Percentiles rank a stretch among this genome's conserved stretches.
Conservation (phyloP, 305 asterid species). For the Fraxinus greggii region DNA sequence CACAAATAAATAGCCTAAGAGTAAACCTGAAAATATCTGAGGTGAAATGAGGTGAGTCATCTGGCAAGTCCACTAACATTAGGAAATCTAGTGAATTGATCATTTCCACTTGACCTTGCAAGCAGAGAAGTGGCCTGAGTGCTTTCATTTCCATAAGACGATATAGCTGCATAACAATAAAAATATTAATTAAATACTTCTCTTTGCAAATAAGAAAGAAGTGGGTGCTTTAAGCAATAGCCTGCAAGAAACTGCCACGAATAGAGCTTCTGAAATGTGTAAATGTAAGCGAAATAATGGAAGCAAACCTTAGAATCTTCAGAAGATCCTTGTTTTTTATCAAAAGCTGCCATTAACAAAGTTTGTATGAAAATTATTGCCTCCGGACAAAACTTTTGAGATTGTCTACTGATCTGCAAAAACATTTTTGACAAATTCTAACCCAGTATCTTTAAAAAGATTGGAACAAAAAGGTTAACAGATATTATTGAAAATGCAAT, state of each 20-base stretch:
- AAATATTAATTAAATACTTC: conserved; percentile 13
- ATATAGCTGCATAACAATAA: conserved; percentile 49
- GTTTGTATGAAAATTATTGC: conserved; percentile 69
- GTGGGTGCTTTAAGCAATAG: neutral
- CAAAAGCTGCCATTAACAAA: conserved; percentile 64
- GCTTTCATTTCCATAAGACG: conserved; percentile 76
- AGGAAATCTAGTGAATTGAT: conserved; percentile 59
- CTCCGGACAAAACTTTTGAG: conserved; percentile 77
- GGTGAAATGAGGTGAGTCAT: conserved; percentile 67
- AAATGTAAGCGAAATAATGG: conserved; percentile 4
- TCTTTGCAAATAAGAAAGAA: neutral
- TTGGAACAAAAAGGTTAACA: neutral
- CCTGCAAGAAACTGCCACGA: neutral
- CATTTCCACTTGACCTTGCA: conserved; percentile 46
- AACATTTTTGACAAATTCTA: conserved; percentile 18
- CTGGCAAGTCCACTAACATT: conserved; percentile 62
- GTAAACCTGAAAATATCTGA: conserved; percentile 68
- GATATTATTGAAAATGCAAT: neutral
- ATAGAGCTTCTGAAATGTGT: conserved; percentile 7
- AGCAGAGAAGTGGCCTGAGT: conserved; percentile 54
- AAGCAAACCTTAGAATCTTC: conserved; percentile 66
- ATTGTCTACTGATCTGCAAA: conserved; percentile 62
- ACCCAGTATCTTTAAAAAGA: neutral
- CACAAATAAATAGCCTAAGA: conserved; percentile 4
- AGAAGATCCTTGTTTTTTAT: conserved; percentile 34